A percentile compares a stretch with the other conserved stretches of the same genome.
phyloP scores from a whole-genome alignment of 2,329 filamentous ascomycete genomes.

The Phialophora verrucosa region DNA sequence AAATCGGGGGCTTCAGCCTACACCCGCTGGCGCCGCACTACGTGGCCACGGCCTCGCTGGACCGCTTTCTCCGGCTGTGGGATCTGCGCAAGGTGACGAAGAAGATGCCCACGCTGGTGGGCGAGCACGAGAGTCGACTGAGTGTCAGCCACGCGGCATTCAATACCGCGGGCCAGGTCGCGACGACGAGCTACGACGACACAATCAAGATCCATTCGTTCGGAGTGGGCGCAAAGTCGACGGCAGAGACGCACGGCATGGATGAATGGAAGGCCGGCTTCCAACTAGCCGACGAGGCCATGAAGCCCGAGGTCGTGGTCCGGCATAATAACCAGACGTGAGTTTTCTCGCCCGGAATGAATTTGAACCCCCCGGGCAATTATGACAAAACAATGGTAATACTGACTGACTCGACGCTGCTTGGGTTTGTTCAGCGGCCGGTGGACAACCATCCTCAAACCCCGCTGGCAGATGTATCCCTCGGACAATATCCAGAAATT shows the following conservation, averaged over 20 bases:
- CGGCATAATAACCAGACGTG: constrained; percentile 96
- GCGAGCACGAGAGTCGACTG: constrained; percentile 79
- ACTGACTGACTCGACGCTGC: not conserved
- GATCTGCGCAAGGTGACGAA: constrained; percentile 77
- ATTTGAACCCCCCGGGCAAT: not conserved
- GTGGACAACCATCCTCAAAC: constrained; percentile 62
- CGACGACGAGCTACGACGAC: constrained; percentile 93
- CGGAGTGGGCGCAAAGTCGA: constrained; percentile 45
- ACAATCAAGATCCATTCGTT: constrained; percentile 92
- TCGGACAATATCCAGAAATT: constrained; percentile 83
- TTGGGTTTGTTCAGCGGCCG: constrained; percentile 28
- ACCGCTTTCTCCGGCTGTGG: constrained; percentile 90
- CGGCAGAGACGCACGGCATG: constrained; percentile 52
- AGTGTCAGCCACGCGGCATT: constrained; percentile 94
- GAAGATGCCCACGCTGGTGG: constrained; percentile 71
- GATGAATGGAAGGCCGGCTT: constrained; percentile 64
- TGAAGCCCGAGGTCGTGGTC: constrained; percentile 72
- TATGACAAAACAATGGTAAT: no score
- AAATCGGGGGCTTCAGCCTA: constrained; percentile 91
- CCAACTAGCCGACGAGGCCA: constrained; percentile 64
- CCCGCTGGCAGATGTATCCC: constrained; percentile 88
- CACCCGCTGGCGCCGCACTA: constrained; percentile 81
- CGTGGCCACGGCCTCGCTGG: constrained; percentile 85
- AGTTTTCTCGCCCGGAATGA: constrained; percentile 46
- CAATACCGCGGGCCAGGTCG: constrained; percentile 81